Evolutionary conservation across 352 stramenopile genomes (phyloP).

Genomic region (Blastocystis sp.): DNA sequence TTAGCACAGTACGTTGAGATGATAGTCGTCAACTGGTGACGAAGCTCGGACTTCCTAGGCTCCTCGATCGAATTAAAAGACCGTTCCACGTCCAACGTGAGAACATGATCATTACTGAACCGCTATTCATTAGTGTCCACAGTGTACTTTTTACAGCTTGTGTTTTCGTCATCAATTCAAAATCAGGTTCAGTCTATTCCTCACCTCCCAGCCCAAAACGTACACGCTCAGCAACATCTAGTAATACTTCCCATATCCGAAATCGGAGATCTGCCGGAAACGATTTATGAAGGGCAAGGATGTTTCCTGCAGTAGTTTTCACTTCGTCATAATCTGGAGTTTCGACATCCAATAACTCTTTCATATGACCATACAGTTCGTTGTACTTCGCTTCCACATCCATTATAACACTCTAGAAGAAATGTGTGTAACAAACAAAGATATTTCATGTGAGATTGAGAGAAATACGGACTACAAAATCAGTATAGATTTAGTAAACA

Average conservation of each 20-base stretch:
- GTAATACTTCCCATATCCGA: constrained; percentile 41
- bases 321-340: constrained; percentile 42
- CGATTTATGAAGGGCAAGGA: constrained; percentile 24
- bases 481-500: background rate
- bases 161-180: constrained; percentile 39
- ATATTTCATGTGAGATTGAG: background rate
- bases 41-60: background rate
- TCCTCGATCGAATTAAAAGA: constrained; percentile 55
- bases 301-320: constrained; percentile 35
- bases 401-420: background rate
- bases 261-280: constrained; percentile 43
- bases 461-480: background rate
- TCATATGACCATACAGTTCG: constrained; percentile 25
- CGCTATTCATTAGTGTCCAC: background rate
- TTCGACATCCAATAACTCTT: background rate
- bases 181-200: constrained; percentile 29
- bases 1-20: constrained; percentile 57
- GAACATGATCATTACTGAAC: constrained; percentile 56
- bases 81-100: constrained; percentile 28
- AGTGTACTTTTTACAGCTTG: background rate
- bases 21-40: constrained; percentile 32
- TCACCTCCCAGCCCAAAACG: background rate
- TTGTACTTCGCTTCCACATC: constrained; percentile 46
- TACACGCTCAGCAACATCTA: constrained; percentile 41
- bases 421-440: background rate